phyloP scores from a whole-genome alignment of 2,329 filamentous ascomycete genomes.

The Setomelanomma holmii region DNA sequence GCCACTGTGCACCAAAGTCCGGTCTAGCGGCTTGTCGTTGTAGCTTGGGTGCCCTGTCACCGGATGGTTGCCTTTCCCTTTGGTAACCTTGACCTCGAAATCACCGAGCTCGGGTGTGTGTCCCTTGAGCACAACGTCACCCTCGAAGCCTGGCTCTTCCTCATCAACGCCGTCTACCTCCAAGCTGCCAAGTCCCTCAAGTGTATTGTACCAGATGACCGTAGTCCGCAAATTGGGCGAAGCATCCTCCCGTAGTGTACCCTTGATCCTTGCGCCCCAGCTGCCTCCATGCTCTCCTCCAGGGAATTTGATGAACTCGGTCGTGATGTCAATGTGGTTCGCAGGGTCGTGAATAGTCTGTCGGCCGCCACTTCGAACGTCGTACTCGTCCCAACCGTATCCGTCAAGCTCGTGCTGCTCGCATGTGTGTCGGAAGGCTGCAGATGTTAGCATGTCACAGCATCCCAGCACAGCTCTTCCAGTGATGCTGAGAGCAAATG shows the following conservation, averaged over 20 bases:
- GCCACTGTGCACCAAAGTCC: constrained; percentile 77
- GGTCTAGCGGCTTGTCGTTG: constrained; percentile 73
- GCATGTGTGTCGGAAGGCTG: constrained; percentile 91
- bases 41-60: constrained; percentile 67
- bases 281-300: constrained; percentile 85
- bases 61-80: constrained; percentile 70
- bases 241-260: constrained; percentile 73
- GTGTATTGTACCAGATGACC: constrained; percentile 79
- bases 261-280: constrained; percentile 90
- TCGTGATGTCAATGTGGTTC: constrained; percentile 89
- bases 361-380: constrained; percentile 83
- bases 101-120: constrained; percentile 75
- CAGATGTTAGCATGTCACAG: constrained; percentile 17
- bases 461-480: no score
- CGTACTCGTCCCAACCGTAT: constrained; percentile 98
- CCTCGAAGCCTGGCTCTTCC: constrained; percentile 59
- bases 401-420: constrained; percentile 95
- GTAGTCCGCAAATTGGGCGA: constrained; percentile 74
- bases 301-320: constrained; percentile 91
- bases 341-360: constrained; percentile 90
- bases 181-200: constrained; percentile 77
- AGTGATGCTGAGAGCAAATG: neutral
- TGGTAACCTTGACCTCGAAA: constrained; percentile 79
- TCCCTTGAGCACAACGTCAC: constrained; percentile 73
- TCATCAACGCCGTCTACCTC: constrained; percentile 62